Percentiles rank a stretch among this genome's conserved stretches.
Conservation (phyloP, 257 asterid species). For the Dorcoceras hygrometricum region DNA sequence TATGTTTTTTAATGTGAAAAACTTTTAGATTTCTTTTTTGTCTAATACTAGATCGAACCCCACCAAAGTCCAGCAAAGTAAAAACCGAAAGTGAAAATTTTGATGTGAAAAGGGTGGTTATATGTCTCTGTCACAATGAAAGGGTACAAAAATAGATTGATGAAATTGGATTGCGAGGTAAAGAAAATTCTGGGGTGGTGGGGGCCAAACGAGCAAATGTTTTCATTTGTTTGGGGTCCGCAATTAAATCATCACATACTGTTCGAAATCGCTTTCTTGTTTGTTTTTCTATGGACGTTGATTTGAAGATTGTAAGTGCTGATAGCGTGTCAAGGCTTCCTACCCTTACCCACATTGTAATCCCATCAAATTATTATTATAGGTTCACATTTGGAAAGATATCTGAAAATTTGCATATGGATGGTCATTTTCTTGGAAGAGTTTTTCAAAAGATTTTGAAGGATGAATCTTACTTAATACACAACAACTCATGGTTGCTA, state of each 20-base stretch:
- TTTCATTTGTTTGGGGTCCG: slow-evolving; percentile 3
- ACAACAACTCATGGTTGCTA: too few relatives aligned
- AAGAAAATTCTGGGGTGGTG: slow-evolving; percentile 22
- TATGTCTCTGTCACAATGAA: slow-evolving; percentile 24
- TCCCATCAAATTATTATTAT: not conserved
- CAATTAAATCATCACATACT: slow-evolving; percentile 12
- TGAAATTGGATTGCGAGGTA: not conserved
- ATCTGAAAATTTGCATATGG: not conserved
- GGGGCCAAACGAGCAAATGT: slow-evolving; percentile 22
- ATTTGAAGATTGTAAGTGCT: not conserved
- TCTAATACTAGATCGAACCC: not conserved
- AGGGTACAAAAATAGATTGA: not conserved
- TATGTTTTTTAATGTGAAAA: too few relatives aligned
- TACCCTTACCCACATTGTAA: not conserved
- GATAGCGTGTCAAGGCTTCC: not conserved
- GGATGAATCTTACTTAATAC: not conserved
- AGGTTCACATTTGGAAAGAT: not conserved
- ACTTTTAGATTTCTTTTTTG: too few relatives aligned
- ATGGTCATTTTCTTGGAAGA: not conserved
- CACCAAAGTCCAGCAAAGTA: too few relatives aligned
- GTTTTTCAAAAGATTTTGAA: too few relatives aligned
- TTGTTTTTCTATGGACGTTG: not conserved
- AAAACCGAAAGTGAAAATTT: not conserved
- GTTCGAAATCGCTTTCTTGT: slow-evolving; percentile 3
- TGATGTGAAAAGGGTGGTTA: slow-evolving; percentile 32